These are phyloP conservation scores for Xylariomycetidae sp. DNA, from an alignment of 2,329 filamentous ascomycete species.

Conservation along the genomic window DNA sequence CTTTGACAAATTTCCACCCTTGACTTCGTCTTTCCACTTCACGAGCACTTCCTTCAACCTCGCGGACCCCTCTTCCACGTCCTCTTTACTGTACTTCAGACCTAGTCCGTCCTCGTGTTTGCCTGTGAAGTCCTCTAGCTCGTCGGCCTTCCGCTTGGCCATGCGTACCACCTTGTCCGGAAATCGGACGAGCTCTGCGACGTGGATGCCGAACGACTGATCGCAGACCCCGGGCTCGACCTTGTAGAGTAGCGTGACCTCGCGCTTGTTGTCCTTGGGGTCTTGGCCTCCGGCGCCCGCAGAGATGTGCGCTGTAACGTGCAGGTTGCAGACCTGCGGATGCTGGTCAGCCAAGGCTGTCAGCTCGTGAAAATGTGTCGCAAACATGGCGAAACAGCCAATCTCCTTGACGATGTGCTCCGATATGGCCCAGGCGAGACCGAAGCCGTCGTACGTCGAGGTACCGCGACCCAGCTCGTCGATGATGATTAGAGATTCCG, in stretches of 20 bases:
- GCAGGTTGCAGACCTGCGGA: constrained; percentile 84
- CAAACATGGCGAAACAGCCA: constrained; percentile 89
- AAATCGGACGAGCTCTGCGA: constrained; percentile 93
- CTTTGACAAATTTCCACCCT: constrained; percentile 55
- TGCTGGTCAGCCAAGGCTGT: constrained; percentile 86
- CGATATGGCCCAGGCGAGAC: constrained; percentile 94
- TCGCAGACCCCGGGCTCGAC: constrained; percentile 94
- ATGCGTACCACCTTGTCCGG: constrained; percentile 96
- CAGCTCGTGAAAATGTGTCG: constrained; percentile 97
- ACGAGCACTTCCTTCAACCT: constrained; percentile 79
- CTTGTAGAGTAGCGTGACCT: constrained; percentile 95
- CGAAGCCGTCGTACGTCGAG: constrained; percentile 97
- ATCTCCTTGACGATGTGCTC: constrained; percentile 97
- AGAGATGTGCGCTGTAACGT: constrained; percentile 91
- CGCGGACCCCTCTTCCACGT: constrained; percentile 83
- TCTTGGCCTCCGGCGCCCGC: constrained; percentile 30
- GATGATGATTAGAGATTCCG: constrained; percentile 95
- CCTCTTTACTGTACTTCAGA: constrained; percentile 68
- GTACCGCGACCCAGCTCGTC: constrained; percentile 96
- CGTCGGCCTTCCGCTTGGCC: constrained; percentile 98
- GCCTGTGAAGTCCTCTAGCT: constrained; percentile 89
- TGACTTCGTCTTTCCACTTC: constrained; percentile 77
- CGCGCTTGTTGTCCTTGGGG: constrained; percentile 53
- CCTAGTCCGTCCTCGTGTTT: constrained; percentile 60
- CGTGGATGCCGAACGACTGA: constrained; percentile 97